Percentiles rank a stretch among this genome's conserved stretches.
Evolutionary conservation across 371 early-diverging fungal genomes (phyloP).

Genomic region (Mortierella sp.): DNA sequence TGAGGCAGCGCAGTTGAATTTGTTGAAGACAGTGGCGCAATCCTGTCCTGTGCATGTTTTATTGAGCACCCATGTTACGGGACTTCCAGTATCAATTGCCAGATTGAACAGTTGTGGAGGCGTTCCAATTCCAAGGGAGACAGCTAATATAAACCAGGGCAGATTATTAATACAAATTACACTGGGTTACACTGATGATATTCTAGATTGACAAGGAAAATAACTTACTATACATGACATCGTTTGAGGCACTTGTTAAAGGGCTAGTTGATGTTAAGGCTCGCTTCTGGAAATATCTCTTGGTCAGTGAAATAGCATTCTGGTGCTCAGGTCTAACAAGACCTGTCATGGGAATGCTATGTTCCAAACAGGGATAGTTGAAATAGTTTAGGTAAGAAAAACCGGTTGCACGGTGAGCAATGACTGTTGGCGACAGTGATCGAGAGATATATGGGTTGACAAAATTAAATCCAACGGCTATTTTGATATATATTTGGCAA

Average conservation of each 20-base stretch:
- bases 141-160: conserved; percentile 13
- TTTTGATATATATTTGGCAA: too few species aligned
- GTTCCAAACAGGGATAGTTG: neutral
- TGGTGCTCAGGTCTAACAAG: conserved; percentile 8
- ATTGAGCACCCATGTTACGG: conserved; percentile 42
- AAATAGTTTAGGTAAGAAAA: neutral
- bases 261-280: conserved; percentile 8
- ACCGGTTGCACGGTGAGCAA: neutral
- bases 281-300: conserved; percentile 39
- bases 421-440: neutral
- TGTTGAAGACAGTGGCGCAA: conserved; percentile 11
- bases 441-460: too few species aligned
- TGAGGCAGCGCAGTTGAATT: conserved; percentile 35
- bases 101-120: conserved; percentile 45
- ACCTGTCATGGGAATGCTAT: conserved; percentile 20
- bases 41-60: conserved; percentile 6
- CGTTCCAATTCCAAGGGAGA: conserved; percentile 36
- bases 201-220: neutral
- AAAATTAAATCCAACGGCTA: too few species aligned
- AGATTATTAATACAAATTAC: neutral
- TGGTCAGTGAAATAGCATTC: conserved; percentile 17
- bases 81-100: conserved; percentile 52
- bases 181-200: neutral
- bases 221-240: conserved; percentile 46
- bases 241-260: conserved; percentile 21